Evolutionary conservation across 2,329 filamentous ascomycete species (phyloP), one percentile per base, ranked within the genome.

Genomic region (Parastagonospora nodorum): DNA sequence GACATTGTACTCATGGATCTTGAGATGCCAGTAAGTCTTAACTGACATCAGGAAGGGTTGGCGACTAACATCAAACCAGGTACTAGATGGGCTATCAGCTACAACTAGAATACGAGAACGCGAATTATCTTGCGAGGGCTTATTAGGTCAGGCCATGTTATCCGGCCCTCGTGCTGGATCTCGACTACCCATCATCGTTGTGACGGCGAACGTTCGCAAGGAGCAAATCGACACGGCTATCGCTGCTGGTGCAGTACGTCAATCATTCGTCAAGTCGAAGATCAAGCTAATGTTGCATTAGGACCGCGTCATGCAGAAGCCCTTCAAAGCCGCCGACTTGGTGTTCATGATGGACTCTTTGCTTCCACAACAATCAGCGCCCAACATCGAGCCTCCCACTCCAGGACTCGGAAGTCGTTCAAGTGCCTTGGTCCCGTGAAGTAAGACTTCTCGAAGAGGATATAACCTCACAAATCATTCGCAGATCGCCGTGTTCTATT

Each of bases 51-150:
- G 2, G 8, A 9, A 7, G 3, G 1, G 19, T 24, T 4, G 9
- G 30, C 8, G 12, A 24, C 19, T 39, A 7, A 39, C n/a, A 5
- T 10, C 9, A 12, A 8, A 27, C 2, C n/a, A 41, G 39, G 19
- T 83, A 4, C 78, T 84, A 57, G 77, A 84, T 44, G 69, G 68
- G 0, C 40, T 71, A 24, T 61, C 57, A 8, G 67, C 68, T 0
- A 83, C 81, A 8, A 71, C 74, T 8, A 73, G 71, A 46, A 83
- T 84, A 15, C 74, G 81, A 2, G 67, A 73, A 9, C 73, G 78
- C 11, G 80, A 83, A 58, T 57, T 61, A 1, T 72, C 77, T 4
- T 56, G 58, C 3, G 57, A 62, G 14, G 58, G 61, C 1, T 24
- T 62, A 9, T 33, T 59, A 1, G 59, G 55, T 11, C 50, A 55